Evolutionary conservation across 208 protist genomes (phyloP), one percentile per base, ranked within the genome.

Genomic region (Herpetomonas tarakana): DNA sequence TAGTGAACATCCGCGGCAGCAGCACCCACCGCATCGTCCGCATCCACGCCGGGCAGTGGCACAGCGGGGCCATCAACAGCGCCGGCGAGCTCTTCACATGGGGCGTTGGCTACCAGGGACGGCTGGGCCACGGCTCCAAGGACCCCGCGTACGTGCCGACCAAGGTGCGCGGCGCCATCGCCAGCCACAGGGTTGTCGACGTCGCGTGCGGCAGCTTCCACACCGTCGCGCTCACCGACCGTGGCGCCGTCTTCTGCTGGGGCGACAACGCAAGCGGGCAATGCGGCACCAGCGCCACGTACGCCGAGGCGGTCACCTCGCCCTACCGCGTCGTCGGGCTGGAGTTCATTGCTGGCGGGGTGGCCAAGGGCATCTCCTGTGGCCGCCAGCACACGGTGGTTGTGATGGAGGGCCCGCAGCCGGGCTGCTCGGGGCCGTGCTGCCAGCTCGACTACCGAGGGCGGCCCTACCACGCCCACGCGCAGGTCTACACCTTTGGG

Each of bases 1-100:
- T 67, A 1, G 75, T 93, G 30, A 56, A 54, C n/a, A 72, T 93
- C 44, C 59, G 50, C 28, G 18, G 46, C 57, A 14, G 16, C 18
- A n/a, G 14, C 2, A 21, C 26, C 30, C 26, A 58, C 46, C 69
- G 63, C 27, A 71, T 93, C 18, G 70, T 88, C 14, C 76, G 74
- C 58, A 75, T 95, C n/a, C 74, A 82, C 53, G 86, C 89, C 0
- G 89, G 89, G 19, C 85, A 93, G 77, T 95, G 89, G 86, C 89
- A 95, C 68, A 86, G 81, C 54, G 80, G 78, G 9, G 89, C 83
- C 9, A 86, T 95, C 68, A 95, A 79, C 62, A 62, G 61, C 11
- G 56, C 63, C 24, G 89, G 89, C 30, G 78, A 89, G 65, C 76
- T 95, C 49, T 95, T 88, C 60, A 91, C 86, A 21, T 95, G 89